Evolutionary conservation across 2,329 filamentous ascomycete genomes (phyloP), one percentile per base, ranked within the genome.

Genomic region (Coniella lustricola): DNA sequence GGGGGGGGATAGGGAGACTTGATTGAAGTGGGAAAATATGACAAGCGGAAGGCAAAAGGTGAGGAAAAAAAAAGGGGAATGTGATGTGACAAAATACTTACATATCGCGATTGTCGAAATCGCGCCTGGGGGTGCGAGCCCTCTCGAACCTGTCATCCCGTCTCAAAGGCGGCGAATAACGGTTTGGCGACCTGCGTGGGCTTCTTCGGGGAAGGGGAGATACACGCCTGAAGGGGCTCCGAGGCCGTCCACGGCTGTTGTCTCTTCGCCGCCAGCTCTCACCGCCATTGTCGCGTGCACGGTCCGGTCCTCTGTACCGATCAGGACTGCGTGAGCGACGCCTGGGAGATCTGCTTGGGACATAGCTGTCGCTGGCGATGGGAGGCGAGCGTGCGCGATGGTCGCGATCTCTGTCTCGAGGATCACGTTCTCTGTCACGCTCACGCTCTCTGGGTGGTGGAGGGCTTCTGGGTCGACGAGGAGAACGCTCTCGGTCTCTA

Each of bases 321-420:
- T 70, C 67, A 29, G 55, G 58, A 52, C 69, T 71, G 16, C 69
- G 64, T 12, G 69, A 71, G 20, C 70, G 66, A 18, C 68, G 67
- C 22, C 68, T 64, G 13, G 68, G 66, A 21, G 64, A 69, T 44
- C 68, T 62, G 52, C 63, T 62, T 4, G 69, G 69, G 1, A 72
- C 60, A 51, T 71, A 72, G 39, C 68, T 66, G 39, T 71, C 68
- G 49, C 67, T 69, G 16, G 53, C 57, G 8, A 55, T 52, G 2
- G 61, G 61, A 31, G 59, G 57, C 9, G 59, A 57, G 41, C 53
- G 58, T 7, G 59, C 57, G 32, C 53, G 56, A 31, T 17, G 21
- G n/a, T 36, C 34, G 52, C 55, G 52, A 35, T 59, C 52, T 49
- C 56, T 52, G 4, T 56, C 50, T 21, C 51, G 45, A 17, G 25